Evolutionary conservation across 495 filamentous ascomycete species (phyloP).

Genomic region (Podospora sp.): DNA sequence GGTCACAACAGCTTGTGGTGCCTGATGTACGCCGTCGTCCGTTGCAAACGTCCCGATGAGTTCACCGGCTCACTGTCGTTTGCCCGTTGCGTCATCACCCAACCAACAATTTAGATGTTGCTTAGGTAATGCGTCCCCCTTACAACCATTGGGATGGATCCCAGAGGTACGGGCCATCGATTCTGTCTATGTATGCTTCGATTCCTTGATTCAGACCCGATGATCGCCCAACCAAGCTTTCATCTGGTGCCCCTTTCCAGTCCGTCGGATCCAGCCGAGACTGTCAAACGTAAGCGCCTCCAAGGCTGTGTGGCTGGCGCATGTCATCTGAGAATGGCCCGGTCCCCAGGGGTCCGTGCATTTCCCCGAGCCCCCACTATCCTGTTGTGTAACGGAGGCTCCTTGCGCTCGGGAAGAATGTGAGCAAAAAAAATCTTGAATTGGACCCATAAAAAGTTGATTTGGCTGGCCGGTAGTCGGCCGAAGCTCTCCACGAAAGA

Average conservation of each 20-base stretch:
- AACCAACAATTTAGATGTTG: no score
- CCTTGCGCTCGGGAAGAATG: background rate
- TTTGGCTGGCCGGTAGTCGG: slow-evolving; percentile 2
- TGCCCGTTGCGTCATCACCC: no score
- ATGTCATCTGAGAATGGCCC: background rate
- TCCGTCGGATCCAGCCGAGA: background rate
- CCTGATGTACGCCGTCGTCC: background rate
- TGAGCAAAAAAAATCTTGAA: slow-evolving; percentile 1
- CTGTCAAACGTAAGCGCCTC: background rate
- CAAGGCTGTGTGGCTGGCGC: background rate
- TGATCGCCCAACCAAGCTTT: slow-evolving; percentile 3
- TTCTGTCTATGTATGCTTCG: no score
- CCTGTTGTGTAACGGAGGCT: slow-evolving; percentile 7
- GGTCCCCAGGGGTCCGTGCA: background rate
- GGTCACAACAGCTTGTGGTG: background rate
- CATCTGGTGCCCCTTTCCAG: background rate
- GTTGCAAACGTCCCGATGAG: background rate
- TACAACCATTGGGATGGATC: no score
- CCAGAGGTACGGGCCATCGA: no score
- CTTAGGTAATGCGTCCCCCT: no score
- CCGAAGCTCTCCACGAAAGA: background rate
- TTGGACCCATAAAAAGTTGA: slow-evolving; percentile 10
- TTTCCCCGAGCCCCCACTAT: background rate
- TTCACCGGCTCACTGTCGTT: no score
- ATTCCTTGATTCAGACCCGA: background rate